phyloP scores from a whole-genome alignment of 2,329 filamentous ascomycete genomes.

The Paraphoma sp. region DNA sequence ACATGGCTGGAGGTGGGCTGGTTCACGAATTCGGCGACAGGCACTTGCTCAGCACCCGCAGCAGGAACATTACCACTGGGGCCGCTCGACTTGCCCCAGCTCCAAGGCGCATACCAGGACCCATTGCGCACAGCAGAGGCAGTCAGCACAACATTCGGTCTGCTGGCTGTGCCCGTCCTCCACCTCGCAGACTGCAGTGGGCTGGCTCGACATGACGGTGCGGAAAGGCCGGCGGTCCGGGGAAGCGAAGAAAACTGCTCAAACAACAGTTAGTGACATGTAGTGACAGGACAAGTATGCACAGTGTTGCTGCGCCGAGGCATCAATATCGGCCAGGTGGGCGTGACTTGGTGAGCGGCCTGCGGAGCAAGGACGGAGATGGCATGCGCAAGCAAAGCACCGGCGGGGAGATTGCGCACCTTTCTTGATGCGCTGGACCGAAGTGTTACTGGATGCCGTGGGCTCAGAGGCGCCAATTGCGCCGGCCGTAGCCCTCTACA shows the following conservation, averaged over 20 bases:
- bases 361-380: conserved; percentile 8
- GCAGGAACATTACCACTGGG: conserved; percentile 21
- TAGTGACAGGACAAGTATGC: not conserved
- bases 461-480: conserved; percentile 29
- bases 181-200: conserved; percentile 33
- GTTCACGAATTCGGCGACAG: conserved; percentile 30
- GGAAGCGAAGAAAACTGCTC: conserved; percentile 43
- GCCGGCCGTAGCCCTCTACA: conserved; percentile 55
- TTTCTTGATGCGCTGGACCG: conserved; percentile 38
- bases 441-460: conserved; percentile 27
- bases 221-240: conserved; percentile 24
- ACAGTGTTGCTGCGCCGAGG: too few species aligned
- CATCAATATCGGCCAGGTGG: too few species aligned
- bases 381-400: conserved; percentile 2
- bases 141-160: conserved; percentile 23
- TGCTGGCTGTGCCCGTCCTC: conserved; percentile 29
- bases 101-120: conserved; percentile 47
- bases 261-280: too few species aligned
- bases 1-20: conserved; percentile 12
- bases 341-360: conserved; percentile 3
- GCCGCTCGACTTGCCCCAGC: conserved; percentile 39
- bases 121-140: conserved; percentile 35
- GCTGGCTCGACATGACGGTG: conserved; percentile 30
- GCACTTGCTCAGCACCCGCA: conserved; percentile 18
- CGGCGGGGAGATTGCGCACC: conserved; percentile 30